Conservation (phyloP, 2,329 filamentous ascomycete species). For the Penicillium sp. region DNA sequence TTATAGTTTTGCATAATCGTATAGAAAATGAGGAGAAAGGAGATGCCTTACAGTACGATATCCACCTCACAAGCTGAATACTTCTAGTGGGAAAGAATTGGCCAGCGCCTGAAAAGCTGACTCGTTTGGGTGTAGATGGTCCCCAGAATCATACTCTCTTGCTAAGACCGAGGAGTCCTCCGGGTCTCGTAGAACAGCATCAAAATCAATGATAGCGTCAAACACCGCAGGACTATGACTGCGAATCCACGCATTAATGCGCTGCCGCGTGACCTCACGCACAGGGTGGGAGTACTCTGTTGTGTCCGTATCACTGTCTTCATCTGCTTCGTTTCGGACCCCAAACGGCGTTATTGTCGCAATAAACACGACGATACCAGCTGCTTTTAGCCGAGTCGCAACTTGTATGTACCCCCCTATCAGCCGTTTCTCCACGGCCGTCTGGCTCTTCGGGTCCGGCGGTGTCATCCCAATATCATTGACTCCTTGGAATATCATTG, state of each 20-base stretch:
- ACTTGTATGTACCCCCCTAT: slow-evolving; percentile 59
- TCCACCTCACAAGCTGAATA: slow-evolving; percentile 40
- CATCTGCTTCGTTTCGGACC: slow-evolving; percentile 22
- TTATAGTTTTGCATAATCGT: too few relatives aligned
- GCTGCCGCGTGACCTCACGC: slow-evolving; percentile 54
- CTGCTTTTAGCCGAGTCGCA: slow-evolving; percentile 50
- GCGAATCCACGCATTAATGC: slow-evolving; percentile 61
- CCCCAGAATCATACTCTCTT: slow-evolving; percentile 55
- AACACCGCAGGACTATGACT: slow-evolving; percentile 48
- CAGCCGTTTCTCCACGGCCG: slow-evolving; percentile 47
- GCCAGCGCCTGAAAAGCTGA: slow-evolving; percentile 59
- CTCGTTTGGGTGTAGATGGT: slow-evolving; percentile 62
- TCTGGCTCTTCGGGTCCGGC: slow-evolving; percentile 44
- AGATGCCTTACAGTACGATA: neutral
- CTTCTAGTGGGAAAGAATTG: slow-evolving; percentile 53
- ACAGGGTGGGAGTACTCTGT: slow-evolving; percentile 54
- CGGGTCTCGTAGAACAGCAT: slow-evolving; percentile 52
- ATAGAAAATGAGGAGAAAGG: too few relatives aligned
- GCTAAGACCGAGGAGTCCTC: slow-evolving; percentile 48
- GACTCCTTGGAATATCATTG: slow-evolving; percentile 65
- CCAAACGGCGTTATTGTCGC: slow-evolving; percentile 65
- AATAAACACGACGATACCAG: slow-evolving; percentile 56
- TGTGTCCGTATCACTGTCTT: slow-evolving; percentile 21
- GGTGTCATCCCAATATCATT: slow-evolving; percentile 61
- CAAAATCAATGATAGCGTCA: slow-evolving; percentile 62